Base-by-base conservation (phyloP, 2,329 filamentous ascomycete species). In the Diaporthe ampelina region DNA sequence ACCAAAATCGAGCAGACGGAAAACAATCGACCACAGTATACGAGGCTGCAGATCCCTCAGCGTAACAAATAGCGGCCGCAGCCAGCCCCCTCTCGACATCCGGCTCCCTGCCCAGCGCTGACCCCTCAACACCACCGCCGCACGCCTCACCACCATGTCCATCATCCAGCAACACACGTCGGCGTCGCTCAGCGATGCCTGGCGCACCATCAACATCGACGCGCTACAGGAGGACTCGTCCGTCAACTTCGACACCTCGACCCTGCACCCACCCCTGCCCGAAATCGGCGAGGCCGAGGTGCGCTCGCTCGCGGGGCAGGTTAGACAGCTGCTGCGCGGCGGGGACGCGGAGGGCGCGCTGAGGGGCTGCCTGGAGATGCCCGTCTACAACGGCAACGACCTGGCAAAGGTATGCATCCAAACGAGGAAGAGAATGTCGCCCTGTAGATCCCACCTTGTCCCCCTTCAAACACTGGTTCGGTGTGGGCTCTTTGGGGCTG, bases 151-250 rank as follows among this genome's bases (percentile, higher is more conserved):
- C 24, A 78, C 72, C 65, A 92, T 93, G 91, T 93, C 91, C 70
- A 91, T 93, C 81, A 92, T 92, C 78, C 91, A 92, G 82, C 90
- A 92, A 82, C 88, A 91, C 84, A 90, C 88, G 68, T 84, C 86
- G 74, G 88, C 89, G 73, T 87, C 90, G 78, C 87, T 93, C 72
- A 86, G 86, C 83, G 91, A 93, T 78, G 89, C 90, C 81, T 93
- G 91, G 91, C 94, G 95, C 84, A 98, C 95, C 78, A 97, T 98
- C 89, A 95, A 98, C 89, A 93, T 98, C 84, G 95, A 98, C 83
- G 92, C 93, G 79, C 90, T 97, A 80, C 94, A 97, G 83, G 94
- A 95, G 75, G 95, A 98, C 84, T 97, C 95, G 79, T 91, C 94
- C 78, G 87, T 91, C 84, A 98, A 98, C 90, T 98, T 98, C 86